phyloP scores from a whole-genome alignment of 2,329 filamentous ascomycete genomes.

The Xylaria sp. region DNA sequence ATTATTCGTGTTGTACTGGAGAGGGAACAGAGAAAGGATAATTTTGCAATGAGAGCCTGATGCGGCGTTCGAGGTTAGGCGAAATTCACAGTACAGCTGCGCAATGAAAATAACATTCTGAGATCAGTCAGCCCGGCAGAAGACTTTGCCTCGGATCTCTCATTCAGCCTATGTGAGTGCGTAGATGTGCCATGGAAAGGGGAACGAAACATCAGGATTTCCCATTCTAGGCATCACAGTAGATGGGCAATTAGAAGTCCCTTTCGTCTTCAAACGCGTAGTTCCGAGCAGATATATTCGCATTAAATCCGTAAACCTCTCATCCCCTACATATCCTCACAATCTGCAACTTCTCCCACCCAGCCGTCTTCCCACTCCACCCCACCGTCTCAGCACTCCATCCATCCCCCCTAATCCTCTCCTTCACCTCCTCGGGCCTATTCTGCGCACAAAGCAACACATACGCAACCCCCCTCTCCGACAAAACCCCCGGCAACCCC shows the following conservation, averaged over 20 bases:
- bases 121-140: conserved; percentile 22
- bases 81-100: conserved; percentile 8
- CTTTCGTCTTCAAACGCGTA: not conserved
- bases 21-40: not conserved
- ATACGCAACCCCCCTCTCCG: conserved; percentile 72
- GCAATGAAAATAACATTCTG: conserved; percentile 18
- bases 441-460: conserved; percentile 88
- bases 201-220: not conserved
- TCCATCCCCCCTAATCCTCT: conserved; percentile 51
- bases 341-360: conserved; percentile 92
- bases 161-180: not conserved
- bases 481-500: conserved; percentile 60
- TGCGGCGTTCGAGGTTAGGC: conserved; percentile 30
- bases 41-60: conserved; percentile 21
- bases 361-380: conserved; percentile 77
- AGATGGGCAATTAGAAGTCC: not conserved
- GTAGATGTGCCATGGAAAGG: not conserved
- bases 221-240: too few species aligned
- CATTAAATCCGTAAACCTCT: not conserved
- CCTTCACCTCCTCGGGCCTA: conserved; percentile 68
- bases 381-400: conserved; percentile 79
- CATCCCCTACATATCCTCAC: conserved; percentile 70
- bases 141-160: not conserved
- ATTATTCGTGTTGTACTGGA: conserved; percentile 12
- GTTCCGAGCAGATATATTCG: too few species aligned